These are phyloP conservation scores for Alternaria sp. DNA, from an alignment of 2,329 filamentous ascomycete species.

Conservation along the genomic window DNA sequence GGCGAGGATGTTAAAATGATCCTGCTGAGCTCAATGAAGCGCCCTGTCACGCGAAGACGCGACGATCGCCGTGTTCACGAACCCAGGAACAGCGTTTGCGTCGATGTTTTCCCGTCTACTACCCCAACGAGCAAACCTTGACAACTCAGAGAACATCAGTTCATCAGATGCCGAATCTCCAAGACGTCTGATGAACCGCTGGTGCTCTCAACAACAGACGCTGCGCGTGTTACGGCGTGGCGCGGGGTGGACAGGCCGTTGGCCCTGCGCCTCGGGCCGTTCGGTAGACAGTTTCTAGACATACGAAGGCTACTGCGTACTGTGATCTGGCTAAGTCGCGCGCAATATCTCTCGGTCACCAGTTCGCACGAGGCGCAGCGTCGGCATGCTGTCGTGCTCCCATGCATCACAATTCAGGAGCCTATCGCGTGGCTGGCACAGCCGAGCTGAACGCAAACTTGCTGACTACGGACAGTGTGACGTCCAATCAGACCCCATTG, in stretches of 20 bases:
- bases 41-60: neutral
- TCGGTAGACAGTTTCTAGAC: neutral
- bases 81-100: neutral
- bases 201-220: neutral
- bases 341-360: neutral
- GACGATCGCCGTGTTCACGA: neutral
- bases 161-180: neutral
- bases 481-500: neutral
- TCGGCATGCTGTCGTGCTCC: neutral
- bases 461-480: neutral
- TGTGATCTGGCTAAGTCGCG: neutral
- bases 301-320: neutral
- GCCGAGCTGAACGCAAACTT: conserved; percentile 10
- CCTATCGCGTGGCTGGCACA: conserved; percentile 3
- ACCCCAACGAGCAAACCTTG: neutral
- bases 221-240: neutral
- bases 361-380: neutral
- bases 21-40: neutral
- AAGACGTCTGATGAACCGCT: neutral
- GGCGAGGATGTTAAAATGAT: neutral
- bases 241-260: neutral
- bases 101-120: neutral
- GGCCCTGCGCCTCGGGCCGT: neutral
- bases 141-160: neutral
- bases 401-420: neutral